Evolutionary conservation across 2,329 filamentous ascomycete species (phyloP).

Genomic region (Ceratocystis lukuohia): DNA sequence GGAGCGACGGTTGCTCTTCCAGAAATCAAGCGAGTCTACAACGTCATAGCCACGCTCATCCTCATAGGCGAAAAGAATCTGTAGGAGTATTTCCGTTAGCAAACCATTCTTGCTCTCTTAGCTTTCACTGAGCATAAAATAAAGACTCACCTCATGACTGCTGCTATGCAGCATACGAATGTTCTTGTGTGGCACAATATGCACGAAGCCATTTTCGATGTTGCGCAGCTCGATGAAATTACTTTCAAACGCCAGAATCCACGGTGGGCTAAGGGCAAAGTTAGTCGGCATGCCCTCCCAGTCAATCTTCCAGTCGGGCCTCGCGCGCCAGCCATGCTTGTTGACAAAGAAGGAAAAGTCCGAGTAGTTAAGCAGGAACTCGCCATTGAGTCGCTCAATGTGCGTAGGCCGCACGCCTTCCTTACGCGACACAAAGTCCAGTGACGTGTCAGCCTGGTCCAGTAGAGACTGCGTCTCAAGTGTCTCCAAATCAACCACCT

Average conservation of each 20-base stretch:
- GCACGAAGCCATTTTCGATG: conserved; percentile 86
- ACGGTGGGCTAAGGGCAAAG: conserved; percentile 91
- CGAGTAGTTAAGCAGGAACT: conserved; percentile 95
- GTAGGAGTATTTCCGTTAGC: neutral
- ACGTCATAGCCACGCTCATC: conserved; percentile 89
- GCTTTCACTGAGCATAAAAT: neutral
- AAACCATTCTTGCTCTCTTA: neutral
- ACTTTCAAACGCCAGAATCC: conserved; percentile 91
- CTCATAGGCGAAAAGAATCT: conserved; percentile 98
- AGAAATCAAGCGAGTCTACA: conserved; percentile 92
- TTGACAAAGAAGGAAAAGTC: conserved; percentile 99
- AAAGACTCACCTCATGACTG: conserved; percentile 64
- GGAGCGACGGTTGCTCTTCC: conserved; percentile 53
- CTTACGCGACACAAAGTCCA: conserved; percentile 90
- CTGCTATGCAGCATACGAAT: conserved; percentile 96
- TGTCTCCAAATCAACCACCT: conserved; percentile 90
- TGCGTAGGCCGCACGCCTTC: conserved; percentile 92
- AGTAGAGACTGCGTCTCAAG: conserved; percentile 96
- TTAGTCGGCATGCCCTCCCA: conserved; percentile 90
- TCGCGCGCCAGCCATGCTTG: conserved; percentile 89
- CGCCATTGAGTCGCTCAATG: conserved; percentile 90
- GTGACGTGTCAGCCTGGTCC: conserved; percentile 91
- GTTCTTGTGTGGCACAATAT: conserved; percentile 92
- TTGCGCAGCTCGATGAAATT: conserved; percentile 96
- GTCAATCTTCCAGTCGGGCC: conserved; percentile 91